A percentile compares a stretch with the other conserved stretches of the same genome.
These are phyloP conservation scores for Albizia julibrissin DNA, from an alignment of 306 rosid species.

Conservation along the genomic window DNA sequence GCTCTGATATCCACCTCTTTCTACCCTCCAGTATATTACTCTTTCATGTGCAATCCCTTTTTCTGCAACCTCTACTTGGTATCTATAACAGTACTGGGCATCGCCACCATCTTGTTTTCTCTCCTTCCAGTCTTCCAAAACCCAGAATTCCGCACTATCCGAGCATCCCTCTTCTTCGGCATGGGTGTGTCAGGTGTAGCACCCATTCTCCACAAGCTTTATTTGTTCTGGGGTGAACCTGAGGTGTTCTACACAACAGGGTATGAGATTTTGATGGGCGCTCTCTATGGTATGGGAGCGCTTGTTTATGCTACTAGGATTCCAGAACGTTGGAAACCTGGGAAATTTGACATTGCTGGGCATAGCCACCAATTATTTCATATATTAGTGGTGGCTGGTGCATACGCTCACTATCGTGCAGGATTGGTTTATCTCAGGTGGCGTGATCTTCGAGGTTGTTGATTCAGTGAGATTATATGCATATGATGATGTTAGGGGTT, in stretches of 20 bases:
- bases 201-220: constrained; percentile 89
- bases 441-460: constrained; percentile 92
- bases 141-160: constrained; percentile 73
- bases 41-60: constrained; percentile 95
- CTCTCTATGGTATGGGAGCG: constrained; percentile 85
- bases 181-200: constrained; percentile 82
- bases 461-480: constrained; percentile 29
- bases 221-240: constrained; percentile 84
- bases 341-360: constrained; percentile 95
- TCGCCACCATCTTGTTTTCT: constrained; percentile 72
- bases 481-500: neutral
- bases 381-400: constrained; percentile 88
- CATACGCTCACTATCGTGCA: constrained; percentile 83
- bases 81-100: constrained; percentile 76
- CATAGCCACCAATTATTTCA: constrained; percentile 97
- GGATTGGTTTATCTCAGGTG: constrained; percentile 94
- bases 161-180: constrained; percentile 84
- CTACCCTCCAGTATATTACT: constrained; percentile 96
- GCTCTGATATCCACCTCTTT: constrained; percentile 97
- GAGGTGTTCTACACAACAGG: constrained; percentile 84
- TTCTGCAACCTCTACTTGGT: constrained; percentile 89
- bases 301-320: constrained; percentile 90
- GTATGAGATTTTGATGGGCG: constrained; percentile 88
- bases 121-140: constrained; percentile 86
- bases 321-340: constrained; percentile 99